Conservation (phyloP, 345 rosid genomes). For the Gossypium thurberi region DNA sequence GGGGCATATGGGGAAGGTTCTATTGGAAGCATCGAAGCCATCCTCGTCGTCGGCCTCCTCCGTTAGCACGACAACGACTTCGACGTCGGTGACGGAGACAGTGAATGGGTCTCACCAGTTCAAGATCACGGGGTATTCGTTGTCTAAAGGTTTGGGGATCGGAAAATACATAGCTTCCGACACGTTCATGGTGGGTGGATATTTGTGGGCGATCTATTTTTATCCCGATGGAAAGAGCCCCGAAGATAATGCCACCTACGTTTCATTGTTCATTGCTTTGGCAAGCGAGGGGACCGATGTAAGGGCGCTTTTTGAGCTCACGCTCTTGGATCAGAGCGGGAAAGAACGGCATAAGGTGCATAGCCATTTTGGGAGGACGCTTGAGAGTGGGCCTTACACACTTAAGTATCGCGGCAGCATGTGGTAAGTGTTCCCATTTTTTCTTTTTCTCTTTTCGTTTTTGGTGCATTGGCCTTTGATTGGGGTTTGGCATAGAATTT, state of each 20-base stretch:
- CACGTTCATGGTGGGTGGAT: constrained; percentile 60
- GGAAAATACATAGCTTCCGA: constrained; percentile 61
- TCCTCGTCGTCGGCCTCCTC: constrained; percentile 26
- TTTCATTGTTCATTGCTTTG: constrained; percentile 61
- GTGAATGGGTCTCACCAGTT: constrained; percentile 68
- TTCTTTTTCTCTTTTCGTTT: neutral
- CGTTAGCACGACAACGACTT: constrained; percentile 28
- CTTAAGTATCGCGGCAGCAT: constrained; percentile 67
- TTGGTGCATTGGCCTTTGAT: neutral
- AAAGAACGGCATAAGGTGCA: constrained; percentile 65
- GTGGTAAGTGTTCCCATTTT: constrained; percentile 45
- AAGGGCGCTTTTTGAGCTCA: constrained; percentile 64
- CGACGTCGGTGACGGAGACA: constrained; percentile 55
- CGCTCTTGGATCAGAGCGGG: constrained; percentile 71
- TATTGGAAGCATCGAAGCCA: constrained; percentile 25
- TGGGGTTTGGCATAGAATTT: neutral
- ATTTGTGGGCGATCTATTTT: constrained; percentile 66
- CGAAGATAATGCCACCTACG: constrained; percentile 56
- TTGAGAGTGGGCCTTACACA: constrained; percentile 63
- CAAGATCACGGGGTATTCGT: constrained; percentile 55
- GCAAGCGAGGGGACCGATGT: constrained; percentile 71
- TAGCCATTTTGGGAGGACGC: constrained; percentile 70
- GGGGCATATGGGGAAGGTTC: constrained; percentile 34
- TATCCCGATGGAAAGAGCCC: constrained; percentile 78
- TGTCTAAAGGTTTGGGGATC: constrained; percentile 59